Evolutionary conservation across 176 grass and related monocot species (phyloP).

Genomic region (Dendrocalamus sinicus): DNA sequence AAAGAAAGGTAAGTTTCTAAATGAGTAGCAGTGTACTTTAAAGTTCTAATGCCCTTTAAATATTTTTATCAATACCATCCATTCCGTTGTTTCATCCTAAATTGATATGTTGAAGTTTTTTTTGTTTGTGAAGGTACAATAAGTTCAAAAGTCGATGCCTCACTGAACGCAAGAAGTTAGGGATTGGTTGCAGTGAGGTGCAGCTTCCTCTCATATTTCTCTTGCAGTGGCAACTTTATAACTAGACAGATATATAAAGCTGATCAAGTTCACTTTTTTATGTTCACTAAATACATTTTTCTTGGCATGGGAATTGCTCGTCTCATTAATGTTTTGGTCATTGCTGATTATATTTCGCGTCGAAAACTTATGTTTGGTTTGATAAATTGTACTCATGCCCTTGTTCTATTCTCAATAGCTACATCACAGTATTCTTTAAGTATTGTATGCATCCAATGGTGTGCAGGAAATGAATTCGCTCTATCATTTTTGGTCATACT

Average conservation of each 20-base stretch:
- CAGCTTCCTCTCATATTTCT: conserved; percentile 31
- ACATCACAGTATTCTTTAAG: not conserved
- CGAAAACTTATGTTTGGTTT: not conserved
- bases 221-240: not conserved
- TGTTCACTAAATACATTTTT: not conserved
- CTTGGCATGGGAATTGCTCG: not conserved
- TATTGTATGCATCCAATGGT: conserved; percentile 27
- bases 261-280: conserved; percentile 13
- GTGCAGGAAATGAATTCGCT: conserved; percentile 98
- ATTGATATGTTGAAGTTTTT: conserved; percentile 33
- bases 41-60: not conserved
- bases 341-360: conserved; percentile 26
- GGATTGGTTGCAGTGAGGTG: conserved; percentile 90
- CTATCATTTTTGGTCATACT: conserved; percentile 98
- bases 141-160: conserved; percentile 92
- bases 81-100: conserved; percentile 32
- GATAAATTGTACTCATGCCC: not conserved
- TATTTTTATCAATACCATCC: not conserved
- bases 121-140: conserved; percentile 78
- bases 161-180: conserved; percentile 88
- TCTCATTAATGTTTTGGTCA: conserved; percentile 20
- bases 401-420: not conserved
- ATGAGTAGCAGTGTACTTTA: not conserved
- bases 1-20: conserved; percentile 76
- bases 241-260: conserved; percentile 4